Evolutionary conservation across 139 green algal species (phyloP).

Genomic region (Chlamydomonas eustigma): DNA sequence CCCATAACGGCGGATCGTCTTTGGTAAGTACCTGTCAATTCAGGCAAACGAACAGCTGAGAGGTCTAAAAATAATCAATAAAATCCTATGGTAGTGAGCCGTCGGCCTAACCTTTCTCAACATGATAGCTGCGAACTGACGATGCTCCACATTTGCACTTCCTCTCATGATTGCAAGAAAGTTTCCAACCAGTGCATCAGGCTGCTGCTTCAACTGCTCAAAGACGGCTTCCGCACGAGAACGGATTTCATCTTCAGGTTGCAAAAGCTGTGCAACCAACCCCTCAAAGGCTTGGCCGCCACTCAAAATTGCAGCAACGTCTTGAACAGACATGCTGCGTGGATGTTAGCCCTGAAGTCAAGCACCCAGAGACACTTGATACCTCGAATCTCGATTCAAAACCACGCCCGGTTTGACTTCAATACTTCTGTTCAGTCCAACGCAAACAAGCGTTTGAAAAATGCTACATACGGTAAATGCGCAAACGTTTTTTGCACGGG

Average conservation of each 20-base stretch:
- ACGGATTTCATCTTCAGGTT: slow-evolving; percentile 69
- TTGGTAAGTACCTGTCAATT: slow-evolving; percentile 56
- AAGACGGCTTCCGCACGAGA: slow-evolving; percentile 71
- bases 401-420: no score
- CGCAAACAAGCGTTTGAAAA: no score
- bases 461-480: no score
- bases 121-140: slow-evolving; percentile 73
- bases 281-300: slow-evolving; percentile 53
- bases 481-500: no score
- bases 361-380: no score
- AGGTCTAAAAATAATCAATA: background rate
- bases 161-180: slow-evolving; percentile 60
- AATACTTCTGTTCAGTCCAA: no score
- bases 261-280: slow-evolving; percentile 76
- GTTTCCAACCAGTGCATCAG: slow-evolving; percentile 53
- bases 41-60: background rate
- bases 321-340: background rate
- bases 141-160: slow-evolving; percentile 42
- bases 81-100: background rate
- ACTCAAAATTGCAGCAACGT: background rate
- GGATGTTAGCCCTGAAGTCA: no score
- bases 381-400: no score
- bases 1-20: slow-evolving; percentile 73
- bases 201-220: slow-evolving; percentile 67
- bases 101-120: slow-evolving; percentile 60